Conservation (phyloP, 306 rosid species). For the Cucumis hystrix region DNA sequence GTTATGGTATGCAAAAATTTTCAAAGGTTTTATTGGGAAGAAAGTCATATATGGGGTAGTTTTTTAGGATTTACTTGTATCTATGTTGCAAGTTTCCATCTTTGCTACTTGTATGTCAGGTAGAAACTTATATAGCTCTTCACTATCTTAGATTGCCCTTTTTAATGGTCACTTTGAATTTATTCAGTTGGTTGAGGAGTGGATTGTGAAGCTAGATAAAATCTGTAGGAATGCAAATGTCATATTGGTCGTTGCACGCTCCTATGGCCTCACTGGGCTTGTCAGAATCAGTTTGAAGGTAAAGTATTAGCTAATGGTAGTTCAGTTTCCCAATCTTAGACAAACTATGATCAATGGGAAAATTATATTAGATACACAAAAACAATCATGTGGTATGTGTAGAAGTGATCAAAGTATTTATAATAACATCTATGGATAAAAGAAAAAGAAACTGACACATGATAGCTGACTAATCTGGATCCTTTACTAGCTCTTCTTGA, state of each 20-base stretch:
- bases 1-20: not conserved
- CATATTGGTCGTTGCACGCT: conserved; percentile 74
- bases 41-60: not conserved
- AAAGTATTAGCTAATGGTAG: not conserved
- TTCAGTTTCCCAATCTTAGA: not conserved
- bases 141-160: not conserved
- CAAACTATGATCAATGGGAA: not conserved
- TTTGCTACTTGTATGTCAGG: not conserved
- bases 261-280: conserved; percentile 90
- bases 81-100: not conserved
- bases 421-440: not conserved
- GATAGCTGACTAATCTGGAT: not conserved
- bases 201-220: conserved; percentile 78
- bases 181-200: conserved; percentile 70
- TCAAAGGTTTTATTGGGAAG: not conserved
- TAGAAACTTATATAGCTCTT: not conserved
- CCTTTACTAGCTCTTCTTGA: not conserved
- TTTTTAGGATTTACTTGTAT: not conserved
- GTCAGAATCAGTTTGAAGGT: conserved; percentile 92
- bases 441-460: not conserved
- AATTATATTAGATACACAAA: not conserved
- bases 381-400: not conserved
- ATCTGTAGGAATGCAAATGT: conserved; percentile 81
- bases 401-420: not conserved
- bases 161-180: conserved; percentile 14